Evolutionary conservation across 148 eudicot genomes (phyloP), one percentile per base, ranked within the genome.

Genomic region (Silene latifolia): DNA sequence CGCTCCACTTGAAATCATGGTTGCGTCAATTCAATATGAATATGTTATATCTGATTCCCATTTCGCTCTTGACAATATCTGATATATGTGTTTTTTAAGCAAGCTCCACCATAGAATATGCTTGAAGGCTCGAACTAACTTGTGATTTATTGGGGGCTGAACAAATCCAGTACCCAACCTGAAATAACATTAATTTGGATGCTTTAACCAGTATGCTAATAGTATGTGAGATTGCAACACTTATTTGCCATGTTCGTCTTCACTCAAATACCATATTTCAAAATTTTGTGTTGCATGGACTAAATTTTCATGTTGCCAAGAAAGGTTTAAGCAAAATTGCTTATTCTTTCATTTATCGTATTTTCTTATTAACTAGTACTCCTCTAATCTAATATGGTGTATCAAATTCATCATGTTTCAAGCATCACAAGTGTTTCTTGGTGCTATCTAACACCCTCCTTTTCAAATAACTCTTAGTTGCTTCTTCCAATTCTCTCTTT

Each of bases 231-330:
- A 35, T 35, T 35, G 27, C 21, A 60, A 18, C 63, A 60, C 7
- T 20, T 18, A 10, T 18, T 66, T 39, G 19, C 21, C 69, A 15
- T 42, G 21, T 18, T 66, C 39, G 51, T 66, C 12, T 66, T 66
- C 14, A 32, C 69, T 66, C 51, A 66, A 32, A 66, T 39, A 51
- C 69, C 23, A 12, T 63, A 18, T 66, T 66, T 35, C 51, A 27
- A 27, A 27, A 27, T 27, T 27, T 27, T 27, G 29, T 27, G 29
- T 27, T 27, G 29, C 3, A 3, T 27, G 29, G 29, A 66, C 42
- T 64, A 29, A 44, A 64, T 25, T 7, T 29, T 15, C 4, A 64
- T 64, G 68, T 27, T 64, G n/a, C 44, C 15, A 7, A 15, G 4
- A 15, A 64, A n/a, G 69, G 48, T 66, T 11, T 25, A 63, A 63